Evolutionary conservation across 2,329 filamentous ascomycete species (phyloP).

Genomic region (Cordyceps militaris): DNA sequence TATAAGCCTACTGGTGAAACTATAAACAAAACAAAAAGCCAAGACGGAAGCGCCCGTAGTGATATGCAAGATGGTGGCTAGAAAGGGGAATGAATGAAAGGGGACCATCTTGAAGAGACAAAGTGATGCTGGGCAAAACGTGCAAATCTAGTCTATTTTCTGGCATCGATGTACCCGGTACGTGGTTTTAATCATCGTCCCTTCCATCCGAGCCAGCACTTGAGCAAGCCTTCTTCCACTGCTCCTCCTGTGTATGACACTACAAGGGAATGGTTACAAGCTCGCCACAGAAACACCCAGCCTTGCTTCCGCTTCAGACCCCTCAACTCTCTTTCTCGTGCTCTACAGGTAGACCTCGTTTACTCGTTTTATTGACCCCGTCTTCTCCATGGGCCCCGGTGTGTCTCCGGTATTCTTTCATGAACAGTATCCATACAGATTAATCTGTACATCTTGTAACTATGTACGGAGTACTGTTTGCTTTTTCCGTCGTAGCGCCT

Average conservation of each 20-base stretch:
- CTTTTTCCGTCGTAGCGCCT: constrained; percentile 1
- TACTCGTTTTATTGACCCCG: neutral
- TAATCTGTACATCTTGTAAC: neutral
- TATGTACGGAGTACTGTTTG: neutral
- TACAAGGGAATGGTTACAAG: too few relatives aligned
- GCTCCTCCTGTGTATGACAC: neutral
- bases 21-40: constrained; percentile 12
- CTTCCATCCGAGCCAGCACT: neutral
- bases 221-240: neutral
- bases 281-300: neutral
- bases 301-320: neutral
- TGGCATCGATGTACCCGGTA: neutral
- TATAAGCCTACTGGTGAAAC: too few relatives aligned
- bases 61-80: constrained; percentile 9
- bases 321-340: neutral
- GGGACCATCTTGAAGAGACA: neutral
- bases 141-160: neutral
- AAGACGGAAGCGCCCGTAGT: constrained; percentile 9
- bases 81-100: neutral
- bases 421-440: neutral
- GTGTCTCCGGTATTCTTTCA: neutral
- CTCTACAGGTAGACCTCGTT: neutral
- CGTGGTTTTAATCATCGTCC: neutral
- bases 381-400: neutral
- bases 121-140: neutral